These are phyloP conservation scores for Aspergillus affinis DNA, from an alignment of 495 filamentous ascomycete genomes.

Conservation along the genomic window DNA sequence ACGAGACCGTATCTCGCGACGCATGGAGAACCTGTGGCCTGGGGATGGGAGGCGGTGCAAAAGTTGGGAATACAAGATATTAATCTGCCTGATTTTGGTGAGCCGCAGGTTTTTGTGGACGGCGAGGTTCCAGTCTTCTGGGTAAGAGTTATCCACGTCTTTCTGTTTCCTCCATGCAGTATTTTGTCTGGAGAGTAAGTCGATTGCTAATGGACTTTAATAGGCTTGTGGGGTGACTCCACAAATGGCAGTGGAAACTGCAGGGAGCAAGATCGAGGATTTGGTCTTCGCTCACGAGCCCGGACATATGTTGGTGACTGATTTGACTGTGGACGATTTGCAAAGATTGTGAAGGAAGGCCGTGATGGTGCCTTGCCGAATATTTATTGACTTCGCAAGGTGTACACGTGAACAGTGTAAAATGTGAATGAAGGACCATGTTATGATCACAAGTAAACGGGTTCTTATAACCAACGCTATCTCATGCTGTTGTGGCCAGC, in stretches of 20 bases:
- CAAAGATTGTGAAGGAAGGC: constrained; percentile 11
- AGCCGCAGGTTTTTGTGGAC: constrained; percentile 34
- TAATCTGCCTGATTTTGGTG: constrained; percentile 45
- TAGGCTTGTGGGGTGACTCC: constrained; percentile 59
- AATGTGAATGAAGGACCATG: no score
- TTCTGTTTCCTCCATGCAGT: neutral
- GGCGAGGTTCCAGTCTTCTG: constrained; percentile 56
- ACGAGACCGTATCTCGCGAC: constrained; percentile 46
- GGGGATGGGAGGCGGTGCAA: constrained; percentile 54
- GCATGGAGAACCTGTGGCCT: constrained; percentile 60
- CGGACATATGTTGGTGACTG: constrained; percentile 56
- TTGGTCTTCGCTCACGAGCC: constrained; percentile 55
- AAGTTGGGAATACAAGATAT: constrained; percentile 48
- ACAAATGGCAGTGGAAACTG: constrained; percentile 54
- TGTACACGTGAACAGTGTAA: no score
- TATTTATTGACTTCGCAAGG: no score
- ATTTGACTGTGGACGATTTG: constrained; percentile 32
- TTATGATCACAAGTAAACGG: no score
- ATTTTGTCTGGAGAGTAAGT: constrained; percentile 1
- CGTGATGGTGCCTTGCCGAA: no score
- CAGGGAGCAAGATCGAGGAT: constrained; percentile 41
- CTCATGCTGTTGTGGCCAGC: no score
- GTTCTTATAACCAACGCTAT: no score
- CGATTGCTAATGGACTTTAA: neutral
- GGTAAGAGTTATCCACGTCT: constrained; percentile 18